Evolutionary conservation across 140 eudicot genomes (phyloP).

Genomic region (Ambrosia hybrid): DNA sequence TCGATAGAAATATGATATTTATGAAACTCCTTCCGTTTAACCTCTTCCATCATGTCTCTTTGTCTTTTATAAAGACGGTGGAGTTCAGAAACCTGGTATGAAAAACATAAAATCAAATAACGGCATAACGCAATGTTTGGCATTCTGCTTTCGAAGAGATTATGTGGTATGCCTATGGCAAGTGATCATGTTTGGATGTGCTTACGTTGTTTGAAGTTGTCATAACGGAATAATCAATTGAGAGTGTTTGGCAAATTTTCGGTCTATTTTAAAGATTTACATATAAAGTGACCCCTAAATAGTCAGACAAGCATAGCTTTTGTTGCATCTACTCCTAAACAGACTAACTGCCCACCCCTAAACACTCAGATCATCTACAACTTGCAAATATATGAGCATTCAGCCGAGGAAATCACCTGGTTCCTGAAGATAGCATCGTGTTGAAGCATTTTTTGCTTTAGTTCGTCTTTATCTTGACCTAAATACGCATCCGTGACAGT

Average conservation of each 20-base stretch:
- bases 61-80: constrained; percentile 94
- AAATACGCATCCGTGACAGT: constrained; percentile 43
- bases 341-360: too few species aligned
- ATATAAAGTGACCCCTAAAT: too few species aligned
- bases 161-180: too few species aligned
- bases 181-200: too few species aligned
- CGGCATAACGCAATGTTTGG: not conserved
- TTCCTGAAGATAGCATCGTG: constrained; percentile 78
- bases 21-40: constrained; percentile 50
- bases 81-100: constrained; percentile 68
- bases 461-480: constrained; percentile 59
- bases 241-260: too few species aligned
- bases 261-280: too few species aligned
- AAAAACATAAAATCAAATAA: not conserved
- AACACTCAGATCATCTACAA: too few species aligned
- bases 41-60: constrained; percentile 92
- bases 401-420: constrained; percentile 48
- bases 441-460: constrained; percentile 86
- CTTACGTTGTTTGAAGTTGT: too few species aligned
- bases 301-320: too few species aligned
- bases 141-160: not conserved
- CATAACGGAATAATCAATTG: too few species aligned
- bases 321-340: too few species aligned
- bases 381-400: too few species aligned
- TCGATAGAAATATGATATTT: constrained; percentile 54